phyloP scores from a whole-genome alignment of 768 basidiomycete genomes.

The Atractiella rhizophila region DNA sequence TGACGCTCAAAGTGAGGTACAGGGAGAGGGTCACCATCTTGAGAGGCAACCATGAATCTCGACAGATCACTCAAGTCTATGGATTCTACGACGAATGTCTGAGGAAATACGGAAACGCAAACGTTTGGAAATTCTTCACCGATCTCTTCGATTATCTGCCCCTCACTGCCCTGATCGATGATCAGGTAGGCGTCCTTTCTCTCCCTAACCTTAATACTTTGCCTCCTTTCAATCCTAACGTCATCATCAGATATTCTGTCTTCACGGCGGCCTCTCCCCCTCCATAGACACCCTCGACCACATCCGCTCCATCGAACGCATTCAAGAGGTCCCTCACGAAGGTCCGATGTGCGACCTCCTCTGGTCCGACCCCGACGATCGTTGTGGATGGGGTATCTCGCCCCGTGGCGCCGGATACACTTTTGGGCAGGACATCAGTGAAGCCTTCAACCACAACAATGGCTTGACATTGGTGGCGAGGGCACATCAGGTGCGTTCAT shows the following conservation, averaged over 20 bases:
- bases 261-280: conserved; percentile 32
- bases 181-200: conserved; percentile 50
- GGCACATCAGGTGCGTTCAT: conserved; percentile 14
- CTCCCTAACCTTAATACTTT: not conserved
- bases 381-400: conserved; percentile 97
- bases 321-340: conserved; percentile 98
- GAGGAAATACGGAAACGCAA: conserved; percentile 97
- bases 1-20: conserved; percentile 90
- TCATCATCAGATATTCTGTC: conserved; percentile 1
- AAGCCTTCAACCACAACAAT: conserved; percentile 98
- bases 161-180: conserved; percentile 89
- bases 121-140: conserved; percentile 98
- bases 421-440: conserved; percentile 95
- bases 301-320: conserved; percentile 91
- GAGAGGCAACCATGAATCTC: conserved; percentile 92
- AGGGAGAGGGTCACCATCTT: conserved; percentile 94
- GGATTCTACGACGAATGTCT: conserved; percentile 99
- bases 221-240: not conserved
- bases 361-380: conserved; percentile 98
- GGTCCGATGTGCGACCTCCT: conserved; percentile 98
- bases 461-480: conserved; percentile 66
- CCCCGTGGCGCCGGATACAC: conserved; percentile 97
- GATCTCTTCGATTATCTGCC: conserved; percentile 96
- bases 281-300: conserved; percentile 99
- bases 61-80: conserved; percentile 99